A percentile compares a stretch with the other conserved stretches of the same genome.
Evolutionary conservation across 495 filamentous ascomycete species (phyloP).

Genomic region (Xylaria acuta): DNA sequence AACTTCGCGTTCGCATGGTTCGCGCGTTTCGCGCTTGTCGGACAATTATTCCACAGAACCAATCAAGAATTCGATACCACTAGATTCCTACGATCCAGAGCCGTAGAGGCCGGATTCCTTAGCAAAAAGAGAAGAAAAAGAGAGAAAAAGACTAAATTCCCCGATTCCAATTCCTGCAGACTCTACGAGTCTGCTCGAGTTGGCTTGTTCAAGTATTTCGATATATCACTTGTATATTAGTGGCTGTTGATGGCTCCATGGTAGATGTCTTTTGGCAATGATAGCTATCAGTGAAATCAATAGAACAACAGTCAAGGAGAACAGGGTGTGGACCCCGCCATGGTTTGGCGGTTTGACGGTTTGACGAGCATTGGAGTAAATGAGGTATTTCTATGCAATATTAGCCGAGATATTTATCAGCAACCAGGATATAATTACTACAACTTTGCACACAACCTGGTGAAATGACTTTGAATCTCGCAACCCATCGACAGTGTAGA

Average conservation of each 20-base stretch:
- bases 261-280: not conserved
- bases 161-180: not conserved
- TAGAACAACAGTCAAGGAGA: not conserved
- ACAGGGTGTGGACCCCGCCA: not conserved
- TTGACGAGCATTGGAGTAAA: not conserved
- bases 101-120: not conserved
- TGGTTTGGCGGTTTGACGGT: too few relatives aligned
- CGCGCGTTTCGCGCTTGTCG: not conserved
- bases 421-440: constrained; percentile 8
- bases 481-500: not conserved
- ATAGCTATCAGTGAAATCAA: not conserved
- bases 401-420: not conserved
- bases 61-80: not conserved
- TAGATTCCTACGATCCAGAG: constrained; percentile 2
- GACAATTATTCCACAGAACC: constrained; percentile 13
- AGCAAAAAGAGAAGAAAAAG: too few relatives aligned
- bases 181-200: not conserved
- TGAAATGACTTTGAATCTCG: not conserved
- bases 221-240: constrained; percentile 10
- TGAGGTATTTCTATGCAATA: not conserved
- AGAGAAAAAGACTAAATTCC: not conserved
- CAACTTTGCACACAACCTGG: not conserved
- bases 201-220: not conserved
- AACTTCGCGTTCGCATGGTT: not conserved
- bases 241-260: not conserved